Conservation (phyloP, 192 early-diverging fungal genomes). For the Linnemannia hyalina region DNA sequence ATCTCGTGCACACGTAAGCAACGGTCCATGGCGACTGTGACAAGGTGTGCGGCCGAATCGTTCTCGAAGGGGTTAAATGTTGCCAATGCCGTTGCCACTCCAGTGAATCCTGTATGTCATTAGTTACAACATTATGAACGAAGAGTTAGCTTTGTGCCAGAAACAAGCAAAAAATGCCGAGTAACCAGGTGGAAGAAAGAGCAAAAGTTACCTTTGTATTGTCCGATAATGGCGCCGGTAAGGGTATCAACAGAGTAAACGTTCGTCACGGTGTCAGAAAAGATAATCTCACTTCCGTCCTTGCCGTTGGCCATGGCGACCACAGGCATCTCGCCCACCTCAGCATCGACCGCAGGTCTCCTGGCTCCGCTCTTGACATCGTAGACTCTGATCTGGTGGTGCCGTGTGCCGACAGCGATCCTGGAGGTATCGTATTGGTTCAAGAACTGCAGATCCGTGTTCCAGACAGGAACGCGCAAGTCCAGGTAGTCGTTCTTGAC, state of each 20-base stretch:
- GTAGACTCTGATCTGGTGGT: constrained; percentile 89
- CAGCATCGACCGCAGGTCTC: constrained; percentile 77
- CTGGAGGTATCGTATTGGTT: constrained; percentile 63
- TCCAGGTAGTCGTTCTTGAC: constrained; percentile 85
- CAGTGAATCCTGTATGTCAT: constrained; percentile 58
- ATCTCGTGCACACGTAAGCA: constrained; percentile 83
- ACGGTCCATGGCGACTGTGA: constrained; percentile 81
- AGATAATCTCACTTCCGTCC: constrained; percentile 71
- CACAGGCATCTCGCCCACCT: constrained; percentile 80
- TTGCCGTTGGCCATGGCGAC: constrained; percentile 61
- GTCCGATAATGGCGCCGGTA: constrained; percentile 67
- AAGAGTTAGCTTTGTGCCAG: background rate
- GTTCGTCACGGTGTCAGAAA: constrained; percentile 73
- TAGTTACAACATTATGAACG: constrained; percentile 17
- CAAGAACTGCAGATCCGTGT: constrained; percentile 86
- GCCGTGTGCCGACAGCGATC: constrained; percentile 78
- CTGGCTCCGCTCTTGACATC: constrained; percentile 72
- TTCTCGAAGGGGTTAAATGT: constrained; percentile 44
- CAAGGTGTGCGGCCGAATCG: constrained; percentile 54
- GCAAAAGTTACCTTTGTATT: constrained; percentile 70
- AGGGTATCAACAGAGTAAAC: constrained; percentile 72
- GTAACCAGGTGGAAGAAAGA: background rate
- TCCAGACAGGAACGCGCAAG: constrained; percentile 89
- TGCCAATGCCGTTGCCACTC: constrained; percentile 62
- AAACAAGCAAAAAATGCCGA: background rate